These are phyloP conservation scores for Henckelia pumila DNA, from an alignment of 257 asterid species.

Conservation along the genomic window DNA sequence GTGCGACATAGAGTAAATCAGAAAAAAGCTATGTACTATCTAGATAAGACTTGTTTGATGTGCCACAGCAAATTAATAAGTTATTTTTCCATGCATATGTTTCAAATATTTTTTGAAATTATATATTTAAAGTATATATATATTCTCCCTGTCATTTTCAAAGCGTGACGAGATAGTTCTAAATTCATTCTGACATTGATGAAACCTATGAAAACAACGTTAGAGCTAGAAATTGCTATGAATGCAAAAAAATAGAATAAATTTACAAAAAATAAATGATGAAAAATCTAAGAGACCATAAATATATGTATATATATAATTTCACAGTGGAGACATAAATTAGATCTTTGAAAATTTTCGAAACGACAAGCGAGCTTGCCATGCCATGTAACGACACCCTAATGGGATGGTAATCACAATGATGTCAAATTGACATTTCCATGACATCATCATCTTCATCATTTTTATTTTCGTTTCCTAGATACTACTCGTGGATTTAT, in stretches of 20 bases:
- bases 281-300: constrained; percentile 30
- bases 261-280: constrained; percentile 31
- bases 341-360: constrained; percentile 26
- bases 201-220: constrained; percentile 38
- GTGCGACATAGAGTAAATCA: too few relatives aligned
- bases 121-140: too few relatives aligned
- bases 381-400: constrained; percentile 43
- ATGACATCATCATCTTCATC: constrained; percentile 47
- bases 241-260: constrained; percentile 22
- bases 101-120: too few relatives aligned
- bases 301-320: not conserved
- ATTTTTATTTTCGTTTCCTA: not conserved
- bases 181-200: constrained; percentile 37
- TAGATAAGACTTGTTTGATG: too few relatives aligned
- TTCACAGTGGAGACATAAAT: constrained; percentile 15
- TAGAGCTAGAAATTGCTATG: constrained; percentile 21
- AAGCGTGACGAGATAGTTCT: constrained; percentile 39
- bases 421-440: constrained; percentile 62
- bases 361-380: constrained; percentile 35
- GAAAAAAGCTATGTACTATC: too few relatives aligned
- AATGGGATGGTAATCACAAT: constrained; percentile 35
- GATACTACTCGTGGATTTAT: constrained; percentile 15
- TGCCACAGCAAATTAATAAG: too few relatives aligned
- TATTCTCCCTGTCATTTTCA: constrained; percentile 20
- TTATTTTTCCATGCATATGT: too few relatives aligned